Percentiles rank a stretch among this genome's conserved stretches.
phyloP scores from a whole-genome alignment of 257 asterid genomes.

The Ocimum tenuiflorum region DNA sequence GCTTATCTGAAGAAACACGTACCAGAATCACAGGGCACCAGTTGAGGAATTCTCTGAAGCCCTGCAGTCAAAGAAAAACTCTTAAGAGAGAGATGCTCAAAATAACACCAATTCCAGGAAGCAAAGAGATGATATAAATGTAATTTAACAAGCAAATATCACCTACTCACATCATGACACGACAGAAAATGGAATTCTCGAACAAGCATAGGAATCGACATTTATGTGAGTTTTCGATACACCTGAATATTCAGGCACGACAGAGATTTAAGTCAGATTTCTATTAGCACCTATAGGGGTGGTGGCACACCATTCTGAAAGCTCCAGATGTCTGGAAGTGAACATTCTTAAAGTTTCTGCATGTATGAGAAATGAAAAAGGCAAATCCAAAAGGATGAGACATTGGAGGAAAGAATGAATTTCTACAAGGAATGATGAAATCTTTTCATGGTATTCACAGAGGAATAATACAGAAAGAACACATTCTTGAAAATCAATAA shows the following conservation, averaged over 20 bases:
- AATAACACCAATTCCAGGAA: neutral
- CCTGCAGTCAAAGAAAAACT: slow-evolving; percentile 14
- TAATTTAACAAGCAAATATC: neutral
- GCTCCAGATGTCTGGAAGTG: slow-evolving; percentile 3
- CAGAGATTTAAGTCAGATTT: neutral
- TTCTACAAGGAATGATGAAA: slow-evolving; percentile 1
- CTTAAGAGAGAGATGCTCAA: slow-evolving; percentile 5
- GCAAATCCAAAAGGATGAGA: neutral
- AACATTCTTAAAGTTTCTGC: neutral
- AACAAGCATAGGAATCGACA: neutral
- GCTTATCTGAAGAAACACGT: neutral
- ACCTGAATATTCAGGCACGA: neutral
- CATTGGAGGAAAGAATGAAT: neutral
- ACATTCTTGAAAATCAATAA: slow-evolving; percentile 40
- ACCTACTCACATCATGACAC: slow-evolving; percentile 1
- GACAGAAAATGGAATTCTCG: neutral
- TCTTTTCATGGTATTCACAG: slow-evolving; percentile 16
- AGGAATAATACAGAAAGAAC: slow-evolving; percentile 11
- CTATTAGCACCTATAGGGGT: too few relatives aligned
- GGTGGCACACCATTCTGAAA: neutral
- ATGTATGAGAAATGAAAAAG: neutral
- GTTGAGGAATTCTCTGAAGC: slow-evolving; percentile 7
- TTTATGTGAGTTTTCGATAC: neutral
- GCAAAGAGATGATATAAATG: neutral
- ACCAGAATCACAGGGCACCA: slow-evolving; percentile 6